Evolutionary conservation across 78 protist genomes (phyloP).

Genomic region (Andalucia godoyi): DNA sequence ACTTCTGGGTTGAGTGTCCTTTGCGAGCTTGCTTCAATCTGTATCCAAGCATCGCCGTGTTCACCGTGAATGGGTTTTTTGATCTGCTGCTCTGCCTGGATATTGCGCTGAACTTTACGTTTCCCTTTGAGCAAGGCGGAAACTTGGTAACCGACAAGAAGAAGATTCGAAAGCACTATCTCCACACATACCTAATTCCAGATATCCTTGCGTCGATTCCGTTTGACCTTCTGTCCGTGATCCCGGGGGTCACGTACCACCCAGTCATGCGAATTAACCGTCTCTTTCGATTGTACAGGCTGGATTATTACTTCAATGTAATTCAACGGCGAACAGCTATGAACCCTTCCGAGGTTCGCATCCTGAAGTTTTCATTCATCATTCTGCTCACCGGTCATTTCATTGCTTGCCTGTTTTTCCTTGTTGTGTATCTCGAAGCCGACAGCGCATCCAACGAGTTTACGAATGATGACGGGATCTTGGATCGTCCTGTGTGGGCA

Average conservation of each 20-base stretch:
- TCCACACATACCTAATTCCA: background rate
- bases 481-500: background rate
- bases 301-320: background rate
- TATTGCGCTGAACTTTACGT: too few species aligned
- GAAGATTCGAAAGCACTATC: background rate
- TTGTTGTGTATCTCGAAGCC: background rate
- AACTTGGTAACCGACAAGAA: background rate
- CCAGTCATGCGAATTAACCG: background rate
- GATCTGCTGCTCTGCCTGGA: too few species aligned
- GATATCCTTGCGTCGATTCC: background rate
- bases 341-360: background rate
- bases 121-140: too few species aligned
- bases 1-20: too few species aligned
- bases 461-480: too few species aligned
- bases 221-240: background rate
- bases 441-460: too few species aligned
- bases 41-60: too few species aligned
- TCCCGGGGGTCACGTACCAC: background rate
- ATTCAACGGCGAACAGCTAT: background rate
- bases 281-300: background rate
- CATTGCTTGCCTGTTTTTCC: conserved; percentile 1
- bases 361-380: background rate
- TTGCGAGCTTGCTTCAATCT: too few species aligned
- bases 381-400: background rate
- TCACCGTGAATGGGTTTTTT: too few species aligned